Conservation (phyloP, 306 rosid genomes). For the Glycine latifolia region DNA sequence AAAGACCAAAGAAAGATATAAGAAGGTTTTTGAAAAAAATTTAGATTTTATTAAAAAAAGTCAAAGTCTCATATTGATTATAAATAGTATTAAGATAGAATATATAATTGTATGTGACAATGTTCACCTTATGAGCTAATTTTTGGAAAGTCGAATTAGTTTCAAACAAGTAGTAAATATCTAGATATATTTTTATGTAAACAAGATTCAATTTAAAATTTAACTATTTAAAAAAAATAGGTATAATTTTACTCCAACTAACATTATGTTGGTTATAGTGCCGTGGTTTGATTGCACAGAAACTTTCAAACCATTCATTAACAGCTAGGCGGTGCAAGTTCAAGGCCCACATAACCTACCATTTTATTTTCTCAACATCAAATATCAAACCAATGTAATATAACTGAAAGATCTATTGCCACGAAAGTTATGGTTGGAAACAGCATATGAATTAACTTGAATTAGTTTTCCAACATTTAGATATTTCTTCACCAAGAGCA, state of each 20-base stretch:
- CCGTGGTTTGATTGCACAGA: slow-evolving; percentile 29
- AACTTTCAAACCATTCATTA: slow-evolving; percentile 22
- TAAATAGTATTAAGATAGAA: too few species aligned
- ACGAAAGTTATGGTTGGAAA: slow-evolving; percentile 23
- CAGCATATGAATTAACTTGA: neutral
- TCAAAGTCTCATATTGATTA: too few species aligned
- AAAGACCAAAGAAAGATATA: too few species aligned
- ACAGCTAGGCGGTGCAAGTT: slow-evolving; percentile 43
- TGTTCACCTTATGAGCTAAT: too few species aligned
- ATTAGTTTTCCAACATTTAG: neutral
- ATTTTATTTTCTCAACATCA: neutral
- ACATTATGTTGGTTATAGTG: neutral
- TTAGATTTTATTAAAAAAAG: too few species aligned
- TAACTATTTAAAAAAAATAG: too few species aligned
- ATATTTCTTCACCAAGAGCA: slow-evolving; percentile 10
- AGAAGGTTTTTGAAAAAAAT: neutral
- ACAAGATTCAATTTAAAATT: too few species aligned
- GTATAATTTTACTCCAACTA: too few species aligned
- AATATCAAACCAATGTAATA: neutral
- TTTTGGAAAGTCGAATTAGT: too few species aligned
- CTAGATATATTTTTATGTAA: slow-evolving; percentile 41
- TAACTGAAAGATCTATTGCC: neutral
- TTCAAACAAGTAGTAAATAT: too few species aligned
- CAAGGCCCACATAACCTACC: slow-evolving; percentile 43
- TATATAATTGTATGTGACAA: too few species aligned